These are phyloP conservation scores for Amanita muscaria DNA, from an alignment of 768 basidiomycete genomes.

Conservation along the genomic window DNA sequence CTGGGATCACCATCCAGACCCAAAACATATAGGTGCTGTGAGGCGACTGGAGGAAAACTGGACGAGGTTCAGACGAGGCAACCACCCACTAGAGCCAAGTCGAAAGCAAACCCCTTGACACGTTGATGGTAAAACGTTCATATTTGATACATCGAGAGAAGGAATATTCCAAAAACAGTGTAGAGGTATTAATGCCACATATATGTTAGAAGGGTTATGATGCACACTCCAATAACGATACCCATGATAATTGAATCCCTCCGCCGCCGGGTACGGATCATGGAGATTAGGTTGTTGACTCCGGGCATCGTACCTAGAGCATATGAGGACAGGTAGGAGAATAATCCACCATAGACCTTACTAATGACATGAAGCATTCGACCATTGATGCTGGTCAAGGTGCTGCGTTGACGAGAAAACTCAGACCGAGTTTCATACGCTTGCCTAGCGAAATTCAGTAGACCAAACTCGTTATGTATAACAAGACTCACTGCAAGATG, in stretches of 20 bases:
- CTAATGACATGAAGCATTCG: conserved; percentile 81
- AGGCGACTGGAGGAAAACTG: conserved; percentile 65
- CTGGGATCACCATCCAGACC: conserved; percentile 35
- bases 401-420: conserved; percentile 73
- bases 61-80: conserved; percentile 45
- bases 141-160: not conserved
- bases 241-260: conserved; percentile 89
- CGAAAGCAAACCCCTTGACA: not conserved
- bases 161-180: not conserved
- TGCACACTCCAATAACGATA: conserved; percentile 77
- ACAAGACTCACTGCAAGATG: conserved; percentile 60
- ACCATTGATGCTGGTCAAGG: conserved; percentile 70
- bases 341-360: conserved; percentile 28
- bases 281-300: conserved; percentile 78
- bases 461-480: conserved; percentile 1
- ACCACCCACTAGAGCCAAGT: conserved; percentile 24
- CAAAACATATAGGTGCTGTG: conserved; percentile 53
- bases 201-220: conserved; percentile 46
- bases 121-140: not conserved
- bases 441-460: conserved; percentile 48
- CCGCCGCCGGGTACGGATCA: conserved; percentile 89
- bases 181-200: conserved; percentile 30
- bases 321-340: conserved; percentile 2
- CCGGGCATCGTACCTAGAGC: conserved; percentile 84
- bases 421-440: conserved; percentile 95